A percentile compares a stretch with the other conserved stretches of the same genome.
These are phyloP conservation scores for Microbotryomycetes sp. DNA, from an alignment of 1,284 basidiomycete genomes.

Conservation along the genomic window DNA sequence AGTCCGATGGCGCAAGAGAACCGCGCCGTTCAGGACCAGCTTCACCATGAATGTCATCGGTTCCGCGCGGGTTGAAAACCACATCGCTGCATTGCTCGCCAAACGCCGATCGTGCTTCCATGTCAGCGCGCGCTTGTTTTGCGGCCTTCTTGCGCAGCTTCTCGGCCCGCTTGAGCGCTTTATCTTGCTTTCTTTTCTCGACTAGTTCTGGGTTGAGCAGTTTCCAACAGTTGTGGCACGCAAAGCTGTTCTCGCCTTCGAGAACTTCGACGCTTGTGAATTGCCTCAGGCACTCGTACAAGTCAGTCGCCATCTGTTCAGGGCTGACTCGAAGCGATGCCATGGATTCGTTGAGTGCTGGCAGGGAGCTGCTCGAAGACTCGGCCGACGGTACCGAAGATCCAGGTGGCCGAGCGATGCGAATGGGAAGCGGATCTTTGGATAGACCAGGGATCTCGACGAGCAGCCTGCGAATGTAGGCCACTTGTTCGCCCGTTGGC, in stretches of 20 bases:
- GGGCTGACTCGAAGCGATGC: conserved; percentile 10
- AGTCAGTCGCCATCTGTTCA: conserved; percentile 38
- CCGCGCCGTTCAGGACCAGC: conserved; percentile 8
- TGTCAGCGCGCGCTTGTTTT: too few species aligned
- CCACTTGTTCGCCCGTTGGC: conserved; percentile 33
- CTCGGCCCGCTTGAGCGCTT: conserved; percentile 23
- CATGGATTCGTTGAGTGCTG: conserved; percentile 2
- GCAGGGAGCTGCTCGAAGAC: neutral
- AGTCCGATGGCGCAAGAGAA: neutral
- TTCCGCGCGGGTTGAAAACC: too few species aligned
- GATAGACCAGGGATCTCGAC: conserved; percentile 32
- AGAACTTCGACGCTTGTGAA: conserved; percentile 87
- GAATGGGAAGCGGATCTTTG: conserved; percentile 16
- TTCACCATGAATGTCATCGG: conserved; percentile 37
- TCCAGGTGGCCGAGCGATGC: conserved; percentile 34
- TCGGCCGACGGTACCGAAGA: neutral
- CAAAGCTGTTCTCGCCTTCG: conserved; percentile 88
- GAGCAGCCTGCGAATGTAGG: conserved; percentile 35
- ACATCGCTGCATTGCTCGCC: too few species aligned
- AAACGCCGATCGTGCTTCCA: too few species aligned
- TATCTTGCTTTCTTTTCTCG: conserved; percentile 34
- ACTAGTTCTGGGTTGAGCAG: conserved; percentile 40
- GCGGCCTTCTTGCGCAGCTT: conserved; percentile 40
- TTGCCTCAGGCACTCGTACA: conserved; percentile 60
- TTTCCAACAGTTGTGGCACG: conserved; percentile 89